These are phyloP conservation scores for Dicorynia guianensis DNA, from an alignment of 306 rosid species.

Conservation along the genomic window DNA sequence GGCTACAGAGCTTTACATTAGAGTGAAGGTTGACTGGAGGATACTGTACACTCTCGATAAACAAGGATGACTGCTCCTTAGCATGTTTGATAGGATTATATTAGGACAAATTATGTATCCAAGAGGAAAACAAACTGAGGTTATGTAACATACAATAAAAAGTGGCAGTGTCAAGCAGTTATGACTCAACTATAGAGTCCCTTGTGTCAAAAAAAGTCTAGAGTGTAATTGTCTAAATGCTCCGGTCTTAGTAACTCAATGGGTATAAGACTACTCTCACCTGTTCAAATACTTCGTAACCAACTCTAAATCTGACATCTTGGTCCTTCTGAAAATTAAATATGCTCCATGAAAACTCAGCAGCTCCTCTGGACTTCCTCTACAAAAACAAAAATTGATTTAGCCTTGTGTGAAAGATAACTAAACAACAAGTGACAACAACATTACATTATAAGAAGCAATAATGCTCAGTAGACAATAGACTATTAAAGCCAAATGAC, in stretches of 20 bases:
- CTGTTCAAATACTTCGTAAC: constrained; percentile 76
- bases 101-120: neutral
- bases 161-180: neutral
- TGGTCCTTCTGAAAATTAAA: constrained; percentile 84
- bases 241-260: neutral
- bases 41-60: neutral
- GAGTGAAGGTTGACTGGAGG: too few relatives aligned
- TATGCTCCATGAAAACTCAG: constrained; percentile 76
- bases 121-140: neutral
- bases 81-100: neutral
- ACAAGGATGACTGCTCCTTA: constrained; percentile 22
- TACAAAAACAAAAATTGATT: constrained; percentile 40
- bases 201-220: neutral
- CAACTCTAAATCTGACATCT: constrained; percentile 83
- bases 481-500: neutral
- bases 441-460: neutral
- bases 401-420: neutral
- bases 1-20: too few relatives aligned
- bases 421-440: neutral
- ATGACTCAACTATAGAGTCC: neutral
- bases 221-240: neutral
- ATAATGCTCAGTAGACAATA: neutral
- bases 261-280: constrained; percentile 36
- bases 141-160: neutral
- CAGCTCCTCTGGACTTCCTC: constrained; percentile 76